Evolutionary conservation across 257 asterid species (phyloP), one percentile per base, ranked within the genome.

Genomic region (Fraxinus anomala): DNA sequence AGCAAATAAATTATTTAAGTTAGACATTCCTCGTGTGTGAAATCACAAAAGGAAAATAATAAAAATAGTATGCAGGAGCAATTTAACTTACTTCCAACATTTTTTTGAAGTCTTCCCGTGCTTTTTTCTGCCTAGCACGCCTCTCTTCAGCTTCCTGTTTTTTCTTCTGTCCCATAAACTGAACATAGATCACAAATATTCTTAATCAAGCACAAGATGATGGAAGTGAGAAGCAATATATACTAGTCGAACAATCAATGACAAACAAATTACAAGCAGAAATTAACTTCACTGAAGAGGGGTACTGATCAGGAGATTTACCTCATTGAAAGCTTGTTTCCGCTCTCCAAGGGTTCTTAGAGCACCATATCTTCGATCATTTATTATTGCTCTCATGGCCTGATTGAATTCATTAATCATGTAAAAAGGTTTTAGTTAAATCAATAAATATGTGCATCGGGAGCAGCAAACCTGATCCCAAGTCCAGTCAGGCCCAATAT

Each of bases 271-370:
- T 37, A 73, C 13, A 68, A 56, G 73, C 65, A 65, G 67, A 30
- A 77, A 79, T 79, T 73, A 79, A 83, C 77, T 49, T 73, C 77
- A 81, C 69, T 70, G 33, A 39, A 37, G 63, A 68, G 73, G 73
- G 74, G 69, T 73, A 76, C n/a, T 75, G 71, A 47, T 47, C 31
- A 76, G 68, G 59, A 79, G 67, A 76, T 83, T 78, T 83, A 92
- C 98, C 97, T 93, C 99, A 76, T 87, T 91, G 80, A 93, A 96
- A 77, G 91, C 89, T 84, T 96, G 98, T 77, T 96, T 96, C 81
- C 92, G 85, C 90, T 93, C 97, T 75, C 97, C 96, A 76, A 92
- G 92, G 72, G 97, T 79, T 81, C 83, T 92, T 68, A 96, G 76
- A 66, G 95, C 94, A 65, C 95, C 97, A 86, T 96, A 96, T 84